Conservation (phyloP, 2,329 filamentous ascomycete species). For the Didymellaceae sp. region DNA sequence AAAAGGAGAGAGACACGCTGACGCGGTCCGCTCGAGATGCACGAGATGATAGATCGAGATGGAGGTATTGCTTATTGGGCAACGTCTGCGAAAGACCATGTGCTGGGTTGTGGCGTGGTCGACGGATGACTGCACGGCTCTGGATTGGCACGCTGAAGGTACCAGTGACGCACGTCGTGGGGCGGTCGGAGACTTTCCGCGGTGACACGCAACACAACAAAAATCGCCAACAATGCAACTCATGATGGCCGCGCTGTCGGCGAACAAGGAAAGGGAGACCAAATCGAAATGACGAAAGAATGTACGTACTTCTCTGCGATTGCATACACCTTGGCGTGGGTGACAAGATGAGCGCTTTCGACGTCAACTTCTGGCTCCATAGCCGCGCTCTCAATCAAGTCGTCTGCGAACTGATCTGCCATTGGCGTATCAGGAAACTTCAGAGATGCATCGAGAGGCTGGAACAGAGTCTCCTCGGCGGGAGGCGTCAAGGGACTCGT, state of each 20-base stretch:
- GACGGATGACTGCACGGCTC: constrained; percentile 8
- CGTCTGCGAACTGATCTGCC: constrained; percentile 43
- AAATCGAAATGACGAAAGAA: constrained; percentile 19
- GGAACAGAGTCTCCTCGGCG: constrained; percentile 31
- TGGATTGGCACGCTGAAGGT: constrained; percentile 27
- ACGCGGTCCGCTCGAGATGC: constrained; percentile 28
- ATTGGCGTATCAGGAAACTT: constrained; percentile 43
- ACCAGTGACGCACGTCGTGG: constrained; percentile 40
- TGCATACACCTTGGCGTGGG: constrained; percentile 57
- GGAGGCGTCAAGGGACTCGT: constrained; percentile 34
- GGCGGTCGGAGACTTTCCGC: constrained; percentile 33
- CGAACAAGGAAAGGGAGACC: constrained; percentile 22
- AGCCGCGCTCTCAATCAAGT: constrained; percentile 37
- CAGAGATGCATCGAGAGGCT: constrained; percentile 28
- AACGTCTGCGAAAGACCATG: constrained; percentile 1
- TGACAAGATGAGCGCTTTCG: constrained; percentile 52
- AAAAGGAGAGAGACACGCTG: constrained; percentile 21
- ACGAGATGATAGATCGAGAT: constrained; percentile 15
- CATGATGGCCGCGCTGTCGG: constrained; percentile 18
- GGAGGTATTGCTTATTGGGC: constrained; percentile 25
- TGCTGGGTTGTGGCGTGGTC: constrained; percentile 10
- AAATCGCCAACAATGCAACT: constrained; percentile 13
- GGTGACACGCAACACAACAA: constrained; percentile 21
- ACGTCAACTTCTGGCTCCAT: constrained; percentile 46
- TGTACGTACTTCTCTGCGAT: constrained; percentile 56